Evolutionary conservation across 2,329 filamentous ascomycete species (phyloP).

Genomic region (Monosporascus sp.): DNA sequence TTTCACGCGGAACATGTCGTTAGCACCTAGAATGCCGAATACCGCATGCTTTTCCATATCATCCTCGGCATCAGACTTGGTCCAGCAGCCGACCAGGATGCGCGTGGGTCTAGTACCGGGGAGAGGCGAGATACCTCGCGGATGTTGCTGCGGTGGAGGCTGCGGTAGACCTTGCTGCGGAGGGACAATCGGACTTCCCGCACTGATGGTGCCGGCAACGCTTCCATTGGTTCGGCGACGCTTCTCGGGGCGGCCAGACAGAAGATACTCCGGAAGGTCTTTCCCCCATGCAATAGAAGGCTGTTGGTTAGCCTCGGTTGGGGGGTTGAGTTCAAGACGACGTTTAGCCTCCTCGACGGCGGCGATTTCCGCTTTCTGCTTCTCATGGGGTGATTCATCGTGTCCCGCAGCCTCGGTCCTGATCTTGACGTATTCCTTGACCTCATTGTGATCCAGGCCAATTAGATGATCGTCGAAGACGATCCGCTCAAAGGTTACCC

Average conservation of each 20-base stretch:
- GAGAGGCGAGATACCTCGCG: slow-evolving; percentile 22
- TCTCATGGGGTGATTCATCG: slow-evolving; percentile 31
- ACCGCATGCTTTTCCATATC: slow-evolving; percentile 54
- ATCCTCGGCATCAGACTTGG: slow-evolving; percentile 42
- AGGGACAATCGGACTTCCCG: slow-evolving; percentile 10
- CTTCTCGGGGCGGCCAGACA: slow-evolving; percentile 36
- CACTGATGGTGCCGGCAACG: slow-evolving; percentile 28
- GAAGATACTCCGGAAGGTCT: slow-evolving; percentile 39
- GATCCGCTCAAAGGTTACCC: slow-evolving; percentile 58
- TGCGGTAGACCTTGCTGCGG: slow-evolving; percentile 3
- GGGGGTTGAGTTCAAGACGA: slow-evolving; percentile 37
- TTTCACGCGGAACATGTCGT: slow-evolving; percentile 62
- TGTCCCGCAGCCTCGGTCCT: slow-evolving; percentile 30
- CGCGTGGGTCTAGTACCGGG: slow-evolving; percentile 50
- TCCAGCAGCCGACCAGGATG: slow-evolving; percentile 56
- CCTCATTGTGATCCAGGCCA: slow-evolving; percentile 47
- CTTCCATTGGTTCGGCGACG: slow-evolving; percentile 38
- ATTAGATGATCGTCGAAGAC: slow-evolving; percentile 54
- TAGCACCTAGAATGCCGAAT: slow-evolving; percentile 55
- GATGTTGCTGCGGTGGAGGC: slow-evolving; percentile 1
- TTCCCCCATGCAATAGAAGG: slow-evolving; percentile 46
- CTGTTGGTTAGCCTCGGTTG: slow-evolving; percentile 35
- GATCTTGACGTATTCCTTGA: slow-evolving; percentile 59
- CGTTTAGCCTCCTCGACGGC: slow-evolving; percentile 43
- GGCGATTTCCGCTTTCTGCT: slow-evolving; percentile 32